Evolutionary conservation across 768 basidiomycete genomes (phyloP).

Genomic region (Hericium erinaceus): DNA sequence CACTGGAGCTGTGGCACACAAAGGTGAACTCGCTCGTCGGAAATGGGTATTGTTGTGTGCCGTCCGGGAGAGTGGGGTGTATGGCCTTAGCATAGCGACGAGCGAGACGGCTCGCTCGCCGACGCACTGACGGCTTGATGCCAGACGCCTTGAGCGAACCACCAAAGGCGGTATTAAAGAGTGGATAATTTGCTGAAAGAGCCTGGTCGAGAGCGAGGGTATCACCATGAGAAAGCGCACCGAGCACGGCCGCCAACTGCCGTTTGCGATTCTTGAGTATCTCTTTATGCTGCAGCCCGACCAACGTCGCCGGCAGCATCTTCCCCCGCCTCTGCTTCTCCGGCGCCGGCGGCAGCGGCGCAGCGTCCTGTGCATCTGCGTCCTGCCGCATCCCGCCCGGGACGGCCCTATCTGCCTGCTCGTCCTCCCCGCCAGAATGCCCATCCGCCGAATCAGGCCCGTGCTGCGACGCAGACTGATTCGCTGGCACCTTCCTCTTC

Average conservation of each 20-base stretch:
- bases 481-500: conserved; percentile 79
- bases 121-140: conserved; percentile 39
- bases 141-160: neutral
- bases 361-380: neutral
- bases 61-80: conserved; percentile 28
- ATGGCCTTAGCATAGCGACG: conserved; percentile 29
- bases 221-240: conserved; percentile 59
- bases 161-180: conserved; percentile 7
- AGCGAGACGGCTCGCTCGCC: conserved; percentile 42
- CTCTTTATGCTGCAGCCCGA: conserved; percentile 70
- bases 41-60: conserved; percentile 30
- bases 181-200: conserved; percentile 38
- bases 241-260: conserved; percentile 63
- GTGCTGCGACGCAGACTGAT: conserved; percentile 32
- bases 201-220: conserved; percentile 73
- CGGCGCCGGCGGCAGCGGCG: neutral
- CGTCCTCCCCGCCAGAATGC: conserved; percentile 35
- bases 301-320: conserved; percentile 51
- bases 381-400: conserved; percentile 20
- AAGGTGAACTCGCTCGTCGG: conserved; percentile 51
- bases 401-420: conserved; percentile 22
- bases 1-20: conserved; percentile 56
- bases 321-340: conserved; percentile 28
- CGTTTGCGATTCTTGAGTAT: conserved; percentile 57
- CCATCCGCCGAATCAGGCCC: conserved; percentile 34